These are phyloP conservation scores for Pichia sp. DNA, from an alignment of 1,139 yeast species.

Conservation along the genomic window DNA sequence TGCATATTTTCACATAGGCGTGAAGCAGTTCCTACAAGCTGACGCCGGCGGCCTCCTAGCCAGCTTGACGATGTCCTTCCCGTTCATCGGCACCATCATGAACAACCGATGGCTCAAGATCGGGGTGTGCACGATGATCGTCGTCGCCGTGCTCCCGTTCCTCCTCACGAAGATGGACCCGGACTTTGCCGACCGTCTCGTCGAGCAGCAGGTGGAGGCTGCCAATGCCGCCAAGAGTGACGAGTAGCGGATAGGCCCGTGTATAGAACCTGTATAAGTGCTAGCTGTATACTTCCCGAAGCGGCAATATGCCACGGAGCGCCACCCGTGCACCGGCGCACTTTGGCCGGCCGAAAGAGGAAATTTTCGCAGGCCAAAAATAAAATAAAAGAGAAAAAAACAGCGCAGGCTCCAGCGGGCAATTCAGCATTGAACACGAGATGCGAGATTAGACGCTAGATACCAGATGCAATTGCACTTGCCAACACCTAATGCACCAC, in stretches of 20 bases:
- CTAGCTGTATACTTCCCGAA: too few relatives aligned
- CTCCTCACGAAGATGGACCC: conserved; percentile 29
- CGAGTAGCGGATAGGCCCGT: not conserved
- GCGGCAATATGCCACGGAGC: too few relatives aligned
- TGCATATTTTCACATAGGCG: not conserved
- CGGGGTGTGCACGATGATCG: conserved; percentile 12
- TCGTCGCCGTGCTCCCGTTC: conserved; percentile 23
- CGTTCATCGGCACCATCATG: conserved; percentile 6
- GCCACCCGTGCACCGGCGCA: too few relatives aligned
- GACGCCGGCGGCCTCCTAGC: not conserved
- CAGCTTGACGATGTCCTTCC: not conserved
- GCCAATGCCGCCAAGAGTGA: not conserved
- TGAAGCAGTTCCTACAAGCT: conserved; percentile 1
- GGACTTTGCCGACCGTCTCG: conserved; percentile 27
- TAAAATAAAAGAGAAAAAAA: too few relatives aligned
- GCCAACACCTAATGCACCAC: too few relatives aligned
- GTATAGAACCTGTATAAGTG: not conserved
- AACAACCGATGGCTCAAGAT: conserved; percentile 14
- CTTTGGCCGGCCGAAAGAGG: too few relatives aligned
- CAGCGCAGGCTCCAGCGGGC: too few relatives aligned
- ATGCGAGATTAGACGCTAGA: too few relatives aligned
- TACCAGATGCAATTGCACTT: too few relatives aligned
- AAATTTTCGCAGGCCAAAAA: too few relatives aligned
- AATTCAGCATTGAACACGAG: too few relatives aligned
- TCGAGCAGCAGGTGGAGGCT: conserved; percentile 23